Evolutionary conservation across 768 basidiomycete genomes (phyloP), one percentile per base, ranked within the genome.

Genomic region (Hebeloma cylindrosporum): DNA sequence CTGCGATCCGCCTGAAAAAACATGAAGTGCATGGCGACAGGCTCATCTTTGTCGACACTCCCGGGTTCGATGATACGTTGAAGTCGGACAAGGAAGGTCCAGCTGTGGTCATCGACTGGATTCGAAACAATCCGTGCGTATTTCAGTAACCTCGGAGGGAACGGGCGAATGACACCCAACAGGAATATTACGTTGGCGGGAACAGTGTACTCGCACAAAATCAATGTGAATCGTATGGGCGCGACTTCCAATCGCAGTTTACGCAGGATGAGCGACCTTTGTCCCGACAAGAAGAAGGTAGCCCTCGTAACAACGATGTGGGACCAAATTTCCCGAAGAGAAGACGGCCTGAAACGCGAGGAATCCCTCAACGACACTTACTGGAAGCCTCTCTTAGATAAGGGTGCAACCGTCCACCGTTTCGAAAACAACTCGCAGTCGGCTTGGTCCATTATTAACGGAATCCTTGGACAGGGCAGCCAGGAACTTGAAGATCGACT

Each of bases 301-400:
- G 64, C 70, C 37, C 62, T 79, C 42, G 70, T 71, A 42, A 78
- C 78, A 37, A 79, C 67, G 33, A 75, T 69, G 71, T 78, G 76
- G 75, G 67, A 64, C 6, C 60, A 62, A 42, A 67, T 71, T 29
- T 17, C 13, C 11, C 31, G 1, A 4, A 7, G 9, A 0, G 8
- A 43, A 3, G 40, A 47, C 9, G 54, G 39, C 4, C 29, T 41
- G 21, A 14, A 3, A 16, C 42, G 54, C 10, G 52, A 58, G 17
- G 48, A 56, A n/a, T n/a, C n/a, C 40, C 52, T 56, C 17, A 40
- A 39, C 23, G 23, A 45, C 7, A 48, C 48, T 1, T 58, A 50
- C 40, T 60, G 52, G 52, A 43, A 32, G n/a, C 14, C 25, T 21
- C 47, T 60, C 23, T 13, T 60, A 7, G 38, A 47, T 5, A 26